A percentile compares a stretch with the other conserved stretches of the same genome.
Conservation (phyloP, 139 green algal species). For the Closterium sp. region DNA sequence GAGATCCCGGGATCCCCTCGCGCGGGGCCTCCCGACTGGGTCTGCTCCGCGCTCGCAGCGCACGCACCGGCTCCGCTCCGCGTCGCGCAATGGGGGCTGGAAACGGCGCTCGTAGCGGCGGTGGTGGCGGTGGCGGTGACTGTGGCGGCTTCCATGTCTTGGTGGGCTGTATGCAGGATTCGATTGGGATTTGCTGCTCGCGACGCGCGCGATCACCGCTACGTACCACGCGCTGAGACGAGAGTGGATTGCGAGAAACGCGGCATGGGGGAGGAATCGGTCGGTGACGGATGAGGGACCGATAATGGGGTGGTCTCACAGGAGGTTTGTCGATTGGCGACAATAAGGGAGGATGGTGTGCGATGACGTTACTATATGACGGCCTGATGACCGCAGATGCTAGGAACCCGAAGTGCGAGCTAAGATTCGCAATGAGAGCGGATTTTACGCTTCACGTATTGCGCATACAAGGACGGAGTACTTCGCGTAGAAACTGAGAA, state of each 20-base stretch:
- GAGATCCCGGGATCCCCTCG: no score
- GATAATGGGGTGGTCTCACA: no score
- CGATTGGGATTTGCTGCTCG: background rate
- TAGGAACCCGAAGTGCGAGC: no score
- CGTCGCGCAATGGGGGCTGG: background rate
- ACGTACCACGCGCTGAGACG: background rate
- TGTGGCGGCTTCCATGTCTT: background rate
- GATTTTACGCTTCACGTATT: no score
- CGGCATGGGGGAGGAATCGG: background rate
- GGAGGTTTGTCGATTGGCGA: no score
- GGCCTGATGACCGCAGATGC: background rate
- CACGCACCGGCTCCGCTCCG: background rate
- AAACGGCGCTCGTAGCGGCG: background rate
- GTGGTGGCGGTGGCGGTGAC: background rate
- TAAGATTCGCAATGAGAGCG: no score
- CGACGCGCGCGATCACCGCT: background rate
- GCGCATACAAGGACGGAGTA: no score
- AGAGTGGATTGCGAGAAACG: background rate
- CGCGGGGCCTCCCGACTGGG: no score
- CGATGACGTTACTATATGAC: background rate
- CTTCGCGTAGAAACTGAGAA: no score
- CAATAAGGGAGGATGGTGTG: background rate
- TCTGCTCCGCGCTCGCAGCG: background rate
- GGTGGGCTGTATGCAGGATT: background rate
- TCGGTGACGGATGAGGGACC: no score